Conservation (phyloP, 1,139 yeast species). For the Arxiozyma slooffiae region DNA sequence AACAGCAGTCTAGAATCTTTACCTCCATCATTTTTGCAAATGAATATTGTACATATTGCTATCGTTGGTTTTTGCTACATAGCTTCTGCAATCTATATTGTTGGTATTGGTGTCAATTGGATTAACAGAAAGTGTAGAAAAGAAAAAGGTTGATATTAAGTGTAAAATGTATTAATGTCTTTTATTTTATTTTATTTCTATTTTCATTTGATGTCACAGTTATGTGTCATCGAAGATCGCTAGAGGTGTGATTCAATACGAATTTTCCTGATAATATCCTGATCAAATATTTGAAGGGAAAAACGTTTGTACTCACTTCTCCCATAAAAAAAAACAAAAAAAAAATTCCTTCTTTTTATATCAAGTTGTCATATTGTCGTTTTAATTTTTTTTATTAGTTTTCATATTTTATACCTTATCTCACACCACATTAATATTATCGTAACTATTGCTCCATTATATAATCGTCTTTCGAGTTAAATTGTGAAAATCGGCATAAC, state of each 20-base stretch:
- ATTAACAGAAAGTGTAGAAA: not conserved
- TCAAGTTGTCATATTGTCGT: not conserved
- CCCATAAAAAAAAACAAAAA: not conserved
- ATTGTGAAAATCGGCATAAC: not conserved
- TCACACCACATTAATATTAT: not conserved
- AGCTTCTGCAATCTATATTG: not conserved
- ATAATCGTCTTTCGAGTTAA: not conserved
- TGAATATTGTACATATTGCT: not conserved
- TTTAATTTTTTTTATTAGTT: too few species aligned
- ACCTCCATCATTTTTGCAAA: not conserved
- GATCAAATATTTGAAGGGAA: not conserved
- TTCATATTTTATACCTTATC: not conserved
- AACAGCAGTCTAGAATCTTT: not conserved
- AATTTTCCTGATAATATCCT: not conserved
- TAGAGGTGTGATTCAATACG: not conserved
- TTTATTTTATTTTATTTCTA: too few species aligned
- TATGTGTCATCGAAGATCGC: not conserved
- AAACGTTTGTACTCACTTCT: not conserved
- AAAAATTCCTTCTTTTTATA: not conserved
- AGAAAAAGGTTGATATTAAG: not conserved
- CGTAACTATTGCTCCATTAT: not conserved
- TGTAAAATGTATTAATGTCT: not conserved
- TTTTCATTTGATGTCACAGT: too few species aligned
- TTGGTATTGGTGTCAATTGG: not conserved
- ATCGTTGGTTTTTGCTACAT: not conserved